phyloP scores from a whole-genome alignment of 352 stramenopile species.

The Globisporangium parvum region DNA sequence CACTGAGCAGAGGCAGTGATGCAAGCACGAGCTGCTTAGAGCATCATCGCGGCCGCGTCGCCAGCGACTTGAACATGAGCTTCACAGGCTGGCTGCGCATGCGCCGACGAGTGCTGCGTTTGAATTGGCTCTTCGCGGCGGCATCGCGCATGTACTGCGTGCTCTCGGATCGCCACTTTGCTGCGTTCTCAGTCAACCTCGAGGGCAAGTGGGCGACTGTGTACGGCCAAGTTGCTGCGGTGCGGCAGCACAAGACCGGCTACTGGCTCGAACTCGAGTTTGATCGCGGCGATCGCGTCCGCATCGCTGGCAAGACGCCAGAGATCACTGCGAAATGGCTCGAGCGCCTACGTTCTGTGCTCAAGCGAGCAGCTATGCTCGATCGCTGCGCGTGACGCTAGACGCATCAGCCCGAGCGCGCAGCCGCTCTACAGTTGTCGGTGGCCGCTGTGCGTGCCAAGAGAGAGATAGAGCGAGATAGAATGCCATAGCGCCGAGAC shows the following conservation, averaged over 20 bases:
- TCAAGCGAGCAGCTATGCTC: neutral
- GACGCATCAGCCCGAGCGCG: neutral
- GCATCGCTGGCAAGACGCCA: conserved; percentile 11
- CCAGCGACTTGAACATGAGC: conserved; percentile 7
- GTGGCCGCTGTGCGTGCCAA: no score
- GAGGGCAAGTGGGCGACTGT: conserved; percentile 34
- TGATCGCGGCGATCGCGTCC: conserved; percentile 17
- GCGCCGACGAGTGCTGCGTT: conserved; percentile 7
- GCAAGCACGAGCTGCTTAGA: neutral
- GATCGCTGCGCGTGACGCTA: neutral
- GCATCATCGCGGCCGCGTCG: neutral
- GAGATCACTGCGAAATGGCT: conserved; percentile 10
- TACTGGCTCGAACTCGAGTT: conserved; percentile 12
- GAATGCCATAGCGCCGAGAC: no score
- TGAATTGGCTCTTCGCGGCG: conserved; percentile 18
- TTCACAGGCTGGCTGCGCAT: conserved; percentile 30
- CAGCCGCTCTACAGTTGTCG: no score
- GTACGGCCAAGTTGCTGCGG: conserved; percentile 19
- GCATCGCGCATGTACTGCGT: conserved; percentile 27
- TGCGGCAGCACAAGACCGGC: conserved; percentile 3
- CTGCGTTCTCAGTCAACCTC: conserved; percentile 32
- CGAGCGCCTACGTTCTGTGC: conserved; percentile 5
- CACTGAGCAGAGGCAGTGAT: neutral
- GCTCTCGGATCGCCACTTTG: conserved; percentile 21
- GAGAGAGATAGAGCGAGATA: no score